These are phyloP conservation scores for Leccinum laetum DNA, from an alignment of 1,284 basidiomycete species.

Conservation along the genomic window DNA sequence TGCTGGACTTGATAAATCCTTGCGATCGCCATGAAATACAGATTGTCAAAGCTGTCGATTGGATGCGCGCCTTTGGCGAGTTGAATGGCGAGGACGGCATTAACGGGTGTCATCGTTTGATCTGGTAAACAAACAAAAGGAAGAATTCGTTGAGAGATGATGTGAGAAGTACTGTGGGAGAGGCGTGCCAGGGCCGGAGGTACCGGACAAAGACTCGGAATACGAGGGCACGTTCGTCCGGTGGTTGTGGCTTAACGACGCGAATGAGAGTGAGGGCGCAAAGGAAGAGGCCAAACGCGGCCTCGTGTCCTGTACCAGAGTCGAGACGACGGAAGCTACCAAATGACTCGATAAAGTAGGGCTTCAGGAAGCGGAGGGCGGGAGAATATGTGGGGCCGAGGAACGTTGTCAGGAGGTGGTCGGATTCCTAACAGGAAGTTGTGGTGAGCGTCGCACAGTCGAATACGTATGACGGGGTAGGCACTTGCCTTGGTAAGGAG, in stretches of 20 bases:
- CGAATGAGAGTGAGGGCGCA: slow-evolving; percentile 66
- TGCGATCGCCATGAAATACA: slow-evolving; percentile 82
- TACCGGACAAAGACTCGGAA: slow-evolving; percentile 77
- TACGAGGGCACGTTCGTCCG: slow-evolving; percentile 64
- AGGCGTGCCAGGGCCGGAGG: slow-evolving; percentile 59
- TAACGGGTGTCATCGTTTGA: slow-evolving; percentile 57
- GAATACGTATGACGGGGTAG: background rate
- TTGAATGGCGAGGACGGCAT: slow-evolving; percentile 52
- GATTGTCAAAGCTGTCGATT: slow-evolving; percentile 42
- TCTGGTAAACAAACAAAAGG: slow-evolving; percentile 38
- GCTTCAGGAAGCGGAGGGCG: slow-evolving; percentile 61
- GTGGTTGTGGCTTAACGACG: slow-evolving; percentile 52
- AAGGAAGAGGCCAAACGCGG: slow-evolving; percentile 83
- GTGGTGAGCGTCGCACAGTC: slow-evolving; percentile 6
- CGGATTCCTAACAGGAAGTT: slow-evolving; percentile 50
- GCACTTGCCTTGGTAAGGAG: slow-evolving; percentile 72
- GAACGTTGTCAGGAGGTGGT: slow-evolving; percentile 53
- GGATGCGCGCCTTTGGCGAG: slow-evolving; percentile 42
- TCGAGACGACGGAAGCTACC: slow-evolving; percentile 93
- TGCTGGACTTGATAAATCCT: slow-evolving; percentile 82
- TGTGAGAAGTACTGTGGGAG: slow-evolving; percentile 3
- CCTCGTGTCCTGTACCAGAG: slow-evolving; percentile 97
- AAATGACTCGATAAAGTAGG: slow-evolving; percentile 85
- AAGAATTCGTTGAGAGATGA: slow-evolving; percentile 7
- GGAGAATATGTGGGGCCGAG: slow-evolving; percentile 41